Evolutionary conservation across 1,284 basidiomycete species (phyloP).

Genomic region (Moniliella sp.): DNA sequence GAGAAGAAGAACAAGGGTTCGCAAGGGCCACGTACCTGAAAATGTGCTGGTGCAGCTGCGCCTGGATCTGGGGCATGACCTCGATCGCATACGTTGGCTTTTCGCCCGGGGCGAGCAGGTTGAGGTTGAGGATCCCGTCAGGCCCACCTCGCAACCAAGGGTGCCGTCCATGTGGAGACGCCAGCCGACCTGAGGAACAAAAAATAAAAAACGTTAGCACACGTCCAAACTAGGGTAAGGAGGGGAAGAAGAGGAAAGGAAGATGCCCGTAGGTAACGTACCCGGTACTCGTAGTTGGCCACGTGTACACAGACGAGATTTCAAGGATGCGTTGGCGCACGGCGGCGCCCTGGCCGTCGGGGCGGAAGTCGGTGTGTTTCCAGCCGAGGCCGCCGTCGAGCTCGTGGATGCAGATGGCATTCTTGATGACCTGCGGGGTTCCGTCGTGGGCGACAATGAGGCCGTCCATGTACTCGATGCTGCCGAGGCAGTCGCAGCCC

Average conservation of each 20-base stretch:
- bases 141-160: constrained; percentile 56
- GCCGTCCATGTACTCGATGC: constrained; percentile 35
- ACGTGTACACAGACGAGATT: constrained; percentile 70
- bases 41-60: constrained; percentile 73
- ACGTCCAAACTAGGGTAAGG: too few species aligned
- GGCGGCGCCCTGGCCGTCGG: constrained; percentile 53
- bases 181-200: too few species aligned
- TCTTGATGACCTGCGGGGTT: constrained; percentile 26
- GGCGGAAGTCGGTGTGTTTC: constrained; percentile 53
- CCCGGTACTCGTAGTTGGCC: constrained; percentile 56
- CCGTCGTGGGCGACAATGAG: constrained; percentile 26
- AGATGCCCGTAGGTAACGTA: constrained; percentile 59
- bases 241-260: too few species aligned
- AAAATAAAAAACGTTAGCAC: too few species aligned
- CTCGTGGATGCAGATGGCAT: constrained; percentile 75
- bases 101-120: constrained; percentile 37
- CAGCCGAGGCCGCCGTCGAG: constrained; percentile 50
- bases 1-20: too few species aligned
- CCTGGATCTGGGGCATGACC: constrained; percentile 64
- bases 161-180: constrained; percentile 55
- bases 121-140: constrained; percentile 53
- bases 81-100: constrained; percentile 48
- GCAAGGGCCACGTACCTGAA: too few species aligned
- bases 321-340: constrained; percentile 61
- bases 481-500: constrained; percentile 38